Conservation (phyloP, 225 moss, liverwort and hornwort species). For the Antitrichia curtipendula region DNA sequence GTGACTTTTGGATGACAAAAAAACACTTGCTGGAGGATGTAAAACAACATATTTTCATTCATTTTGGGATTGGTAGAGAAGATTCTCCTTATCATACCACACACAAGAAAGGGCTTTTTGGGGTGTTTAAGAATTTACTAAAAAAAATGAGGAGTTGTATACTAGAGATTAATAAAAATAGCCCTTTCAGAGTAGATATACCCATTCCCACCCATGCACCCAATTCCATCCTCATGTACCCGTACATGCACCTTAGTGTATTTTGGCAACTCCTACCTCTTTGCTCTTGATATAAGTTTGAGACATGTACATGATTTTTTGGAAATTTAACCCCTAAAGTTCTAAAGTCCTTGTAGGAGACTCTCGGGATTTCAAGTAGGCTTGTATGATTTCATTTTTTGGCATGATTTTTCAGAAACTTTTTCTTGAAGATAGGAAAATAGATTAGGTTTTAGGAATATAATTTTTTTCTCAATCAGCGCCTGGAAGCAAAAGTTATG, state of each 20-base stretch:
- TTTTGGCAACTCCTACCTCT: not conserved
- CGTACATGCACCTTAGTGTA: no score
- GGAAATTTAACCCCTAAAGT: no score
- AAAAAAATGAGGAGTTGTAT: not conserved
- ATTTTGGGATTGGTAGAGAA: not conserved
- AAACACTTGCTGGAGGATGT: not conserved
- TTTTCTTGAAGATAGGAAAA: no score
- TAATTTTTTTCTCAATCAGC: no score
- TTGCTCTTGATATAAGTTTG: not conserved
- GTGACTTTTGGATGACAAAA: not conserved
- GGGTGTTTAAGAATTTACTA: not conserved
- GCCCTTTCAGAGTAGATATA: not conserved
- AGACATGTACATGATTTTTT: no score
- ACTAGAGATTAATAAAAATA: fast-evolving
- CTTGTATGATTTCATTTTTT: no score
- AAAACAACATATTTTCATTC: not conserved
- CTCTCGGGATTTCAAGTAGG: no score
- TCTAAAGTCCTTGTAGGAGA: no score
- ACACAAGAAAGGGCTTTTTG: not conserved
- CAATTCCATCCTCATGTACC: not conserved
- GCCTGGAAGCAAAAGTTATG: no score
- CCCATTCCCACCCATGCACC: fast-evolving
- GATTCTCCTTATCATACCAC: not conserved
- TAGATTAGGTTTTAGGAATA: no score
- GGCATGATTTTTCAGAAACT: no score